Evolutionary conservation across 1,139 yeast genomes (phyloP).

Genomic region (Magnusiomyces clavatus): DNA sequence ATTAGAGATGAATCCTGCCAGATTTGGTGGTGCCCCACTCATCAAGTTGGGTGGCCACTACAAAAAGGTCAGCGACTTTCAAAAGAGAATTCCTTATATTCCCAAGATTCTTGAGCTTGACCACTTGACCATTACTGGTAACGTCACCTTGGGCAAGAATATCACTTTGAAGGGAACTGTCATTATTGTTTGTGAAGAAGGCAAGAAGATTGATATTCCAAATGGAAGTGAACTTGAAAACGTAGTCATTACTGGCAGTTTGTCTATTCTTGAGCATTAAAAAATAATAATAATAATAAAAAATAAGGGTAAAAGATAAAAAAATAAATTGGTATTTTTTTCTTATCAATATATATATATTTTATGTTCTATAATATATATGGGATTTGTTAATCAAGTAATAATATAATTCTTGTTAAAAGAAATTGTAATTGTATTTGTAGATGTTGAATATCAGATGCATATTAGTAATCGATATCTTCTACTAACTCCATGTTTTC

Average conservation of each 20-base stretch:
- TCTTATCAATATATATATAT: neutral
- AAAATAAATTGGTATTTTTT: neutral
- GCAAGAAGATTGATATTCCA: conserved; percentile 94
- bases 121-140: conserved; percentile 95
- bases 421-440: no score
- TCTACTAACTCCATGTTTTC: no score
- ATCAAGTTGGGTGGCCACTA: conserved; percentile 94
- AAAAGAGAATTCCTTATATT: conserved; percentile 84
- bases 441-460: no score
- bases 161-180: conserved; percentile 95
- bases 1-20: conserved; percentile 68
- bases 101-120: conserved; percentile 94
- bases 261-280: conserved; percentile 89
- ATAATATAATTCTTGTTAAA: no score
- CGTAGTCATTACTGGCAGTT: conserved; percentile 94
- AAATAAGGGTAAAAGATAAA: neutral
- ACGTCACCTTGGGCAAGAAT: conserved; percentile 82
- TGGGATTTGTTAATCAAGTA: neutral
- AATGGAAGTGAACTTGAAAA: conserved; percentile 91
- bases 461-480: no score
- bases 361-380: neutral
- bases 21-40: conserved; percentile 88
- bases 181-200: conserved; percentile 94
- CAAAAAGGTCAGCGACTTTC: conserved; percentile 91
- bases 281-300: neutral